Percentiles rank a stretch among this genome's conserved stretches.
Conservation (phyloP, 1,284 basidiomycete genomes). For the Schizophyllum amplum region DNA sequence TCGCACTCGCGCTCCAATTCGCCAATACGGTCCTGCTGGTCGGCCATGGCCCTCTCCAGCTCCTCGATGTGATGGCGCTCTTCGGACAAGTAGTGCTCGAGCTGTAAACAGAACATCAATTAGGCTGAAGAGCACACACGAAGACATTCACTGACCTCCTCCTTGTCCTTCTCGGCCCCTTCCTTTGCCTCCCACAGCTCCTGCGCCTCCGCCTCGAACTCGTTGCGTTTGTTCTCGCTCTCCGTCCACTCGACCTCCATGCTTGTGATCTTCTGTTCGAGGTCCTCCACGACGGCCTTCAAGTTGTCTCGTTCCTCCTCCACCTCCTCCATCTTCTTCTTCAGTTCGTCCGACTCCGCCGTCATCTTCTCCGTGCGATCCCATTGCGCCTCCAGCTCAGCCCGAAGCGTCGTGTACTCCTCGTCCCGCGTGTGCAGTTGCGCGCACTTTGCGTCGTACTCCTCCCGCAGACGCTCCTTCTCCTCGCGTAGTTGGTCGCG, state of each 20-base stretch:
- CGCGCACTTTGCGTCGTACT: conserved; percentile 29
- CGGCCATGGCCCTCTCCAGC: conserved; percentile 36
- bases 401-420: conserved; percentile 41
- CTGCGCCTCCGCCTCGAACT: conserved; percentile 46
- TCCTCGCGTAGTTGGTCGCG: conserved; percentile 24
- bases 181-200: conserved; percentile 41
- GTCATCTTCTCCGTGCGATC: conserved; percentile 43
- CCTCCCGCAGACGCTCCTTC: conserved; percentile 32
- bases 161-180: conserved; percentile 44
- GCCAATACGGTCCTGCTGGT: conserved; percentile 50
- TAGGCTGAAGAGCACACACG: conserved; percentile 1
- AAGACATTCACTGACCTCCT: conserved; percentile 32
- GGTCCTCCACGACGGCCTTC: conserved; percentile 29
- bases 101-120: conserved; percentile 27
- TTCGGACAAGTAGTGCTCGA: conserved; percentile 40
- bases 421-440: conserved; percentile 36
- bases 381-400: conserved; percentile 62
- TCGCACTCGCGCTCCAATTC: conserved; percentile 21
- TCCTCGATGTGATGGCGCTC: conserved; percentile 40
- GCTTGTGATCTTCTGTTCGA: conserved; percentile 33
- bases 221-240: conserved; percentile 41
- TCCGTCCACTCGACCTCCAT: conserved; percentile 52
- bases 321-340: conserved; percentile 23
- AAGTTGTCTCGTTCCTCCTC: conserved; percentile 35
- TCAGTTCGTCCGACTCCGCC: conserved; percentile 35